Conservation (phyloP, 148 eudicot genomes). For the Rhododendron williamsianum region DNA sequence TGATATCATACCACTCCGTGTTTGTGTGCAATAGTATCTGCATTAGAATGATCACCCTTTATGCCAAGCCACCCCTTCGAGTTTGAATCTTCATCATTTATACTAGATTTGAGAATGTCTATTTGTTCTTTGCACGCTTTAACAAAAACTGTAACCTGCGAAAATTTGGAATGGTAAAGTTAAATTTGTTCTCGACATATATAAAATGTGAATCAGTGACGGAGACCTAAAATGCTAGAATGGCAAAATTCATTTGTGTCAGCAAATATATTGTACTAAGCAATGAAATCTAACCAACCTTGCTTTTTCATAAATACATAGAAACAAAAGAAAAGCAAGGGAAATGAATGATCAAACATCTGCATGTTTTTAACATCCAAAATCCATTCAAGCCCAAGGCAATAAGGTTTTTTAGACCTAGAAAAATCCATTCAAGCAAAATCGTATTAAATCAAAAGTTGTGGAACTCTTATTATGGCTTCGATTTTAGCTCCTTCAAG, state of each 20-base stretch:
- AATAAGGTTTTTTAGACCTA: background rate
- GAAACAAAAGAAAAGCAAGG: background rate
- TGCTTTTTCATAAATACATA: background rate
- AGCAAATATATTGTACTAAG: background rate
- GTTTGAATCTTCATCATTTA: conserved; percentile 64
- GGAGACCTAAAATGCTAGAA: background rate
- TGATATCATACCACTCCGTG: conserved; percentile 80
- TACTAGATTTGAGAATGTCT: conserved; percentile 66
- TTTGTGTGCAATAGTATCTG: conserved; percentile 92
- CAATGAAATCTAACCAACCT: background rate
- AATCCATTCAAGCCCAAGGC: background rate
- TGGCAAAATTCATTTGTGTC: background rate
- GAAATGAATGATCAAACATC: background rate
- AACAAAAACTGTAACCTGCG: conserved; percentile 78
- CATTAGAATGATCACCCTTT: conserved; percentile 53
- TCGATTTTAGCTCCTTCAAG: background rate
- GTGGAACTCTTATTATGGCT: background rate
- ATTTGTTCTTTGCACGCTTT: conserved; percentile 94
- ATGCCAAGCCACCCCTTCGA: conserved; percentile 91
- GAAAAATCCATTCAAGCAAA: background rate
- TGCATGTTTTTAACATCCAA: background rate
- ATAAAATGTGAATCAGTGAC: background rate
- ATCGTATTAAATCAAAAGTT: background rate
- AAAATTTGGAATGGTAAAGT: background rate
- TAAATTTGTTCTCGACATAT: background rate